Percentiles rank a stretch among this genome's conserved stretches.
Conservation (phyloP, 768 basidiomycete genomes). For the Chalciporus sphaerocephalus region DNA sequence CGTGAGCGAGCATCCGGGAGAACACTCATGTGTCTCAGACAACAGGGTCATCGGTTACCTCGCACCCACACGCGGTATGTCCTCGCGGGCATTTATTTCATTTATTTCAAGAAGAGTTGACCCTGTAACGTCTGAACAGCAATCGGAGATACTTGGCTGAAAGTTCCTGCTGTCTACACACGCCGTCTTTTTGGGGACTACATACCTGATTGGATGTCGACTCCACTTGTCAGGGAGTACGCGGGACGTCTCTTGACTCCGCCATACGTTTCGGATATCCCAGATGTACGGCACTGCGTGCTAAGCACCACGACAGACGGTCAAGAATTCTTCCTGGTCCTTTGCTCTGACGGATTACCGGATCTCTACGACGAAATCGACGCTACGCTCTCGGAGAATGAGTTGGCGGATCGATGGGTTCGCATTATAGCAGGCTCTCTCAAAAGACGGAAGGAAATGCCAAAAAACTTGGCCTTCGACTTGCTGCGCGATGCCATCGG, state of each 20-base stretch:
- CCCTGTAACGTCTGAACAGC: constrained; percentile 20
- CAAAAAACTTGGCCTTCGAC: constrained; percentile 36
- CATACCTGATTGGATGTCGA: constrained; percentile 23
- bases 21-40: constrained; percentile 26
- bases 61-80: constrained; percentile 36
- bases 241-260: constrained; percentile 39
- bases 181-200: constrained; percentile 27
- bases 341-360: constrained; percentile 45
- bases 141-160: constrained; percentile 35
- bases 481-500: constrained; percentile 43
- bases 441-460: constrained; percentile 14
- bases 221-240: constrained; percentile 19
- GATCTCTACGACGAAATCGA: constrained; percentile 37
- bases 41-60: constrained; percentile 37
- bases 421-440: constrained; percentile 28
- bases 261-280: constrained; percentile 41
- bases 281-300: constrained; percentile 38
- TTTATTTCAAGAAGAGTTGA: constrained; percentile 8
- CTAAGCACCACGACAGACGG: constrained; percentile 18
- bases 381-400: constrained; percentile 17
- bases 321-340: constrained; percentile 33
- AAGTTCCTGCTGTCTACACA: constrained; percentile 32
- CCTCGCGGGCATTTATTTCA: background rate
- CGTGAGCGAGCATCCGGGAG: constrained; percentile 29
- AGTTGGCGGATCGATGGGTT: constrained; percentile 35